Percentiles rank a stretch among this genome's conserved stretches.
These are phyloP conservation scores for Penicillium sp. DNA, from an alignment of 2,329 filamentous ascomycete genomes.

Conservation along the genomic window DNA sequence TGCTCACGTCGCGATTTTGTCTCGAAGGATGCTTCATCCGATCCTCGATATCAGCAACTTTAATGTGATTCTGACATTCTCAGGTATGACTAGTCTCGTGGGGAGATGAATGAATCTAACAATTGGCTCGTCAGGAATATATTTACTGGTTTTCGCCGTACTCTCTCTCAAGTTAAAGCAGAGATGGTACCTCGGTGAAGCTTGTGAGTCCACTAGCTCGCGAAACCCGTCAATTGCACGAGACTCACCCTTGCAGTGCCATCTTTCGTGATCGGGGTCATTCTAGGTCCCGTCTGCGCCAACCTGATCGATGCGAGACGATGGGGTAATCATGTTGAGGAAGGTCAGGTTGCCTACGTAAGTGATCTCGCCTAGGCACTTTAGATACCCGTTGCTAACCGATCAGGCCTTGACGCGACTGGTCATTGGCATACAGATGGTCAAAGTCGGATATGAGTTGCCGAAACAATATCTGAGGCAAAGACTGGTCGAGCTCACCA, in stretches of 20 bases:
- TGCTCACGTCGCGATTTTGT: not conserved
- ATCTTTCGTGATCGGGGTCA: slow-evolving; percentile 55
- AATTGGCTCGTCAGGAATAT: slow-evolving; percentile 25
- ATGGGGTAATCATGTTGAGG: slow-evolving; percentile 38
- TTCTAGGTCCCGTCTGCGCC: slow-evolving; percentile 56
- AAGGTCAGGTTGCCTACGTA: slow-evolving; percentile 46
- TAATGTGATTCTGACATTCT: slow-evolving; percentile 35
- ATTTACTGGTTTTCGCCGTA: slow-evolving; percentile 34
- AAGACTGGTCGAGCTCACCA: slow-evolving; percentile 55
- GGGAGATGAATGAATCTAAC: slow-evolving; percentile 1
- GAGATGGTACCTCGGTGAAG: slow-evolving; percentile 42
- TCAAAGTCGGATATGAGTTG: slow-evolving; percentile 64
- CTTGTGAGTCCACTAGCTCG: slow-evolving; percentile 27
- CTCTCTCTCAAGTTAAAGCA: slow-evolving; percentile 40
- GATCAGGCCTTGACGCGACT: slow-evolving; percentile 54
- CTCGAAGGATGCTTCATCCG: slow-evolving; percentile 34
- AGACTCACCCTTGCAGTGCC: slow-evolving; percentile 46
- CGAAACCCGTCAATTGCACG: not conserved
- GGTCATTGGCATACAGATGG: slow-evolving; percentile 63
- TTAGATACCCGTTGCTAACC: not conserved
- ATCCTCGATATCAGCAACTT: slow-evolving; percentile 36
- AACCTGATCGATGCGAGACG: slow-evolving; percentile 52
- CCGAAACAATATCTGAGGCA: slow-evolving; percentile 56
- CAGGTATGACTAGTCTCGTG: slow-evolving; percentile 23
- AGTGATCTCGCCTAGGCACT: not conserved